Conservation (phyloP, 2,329 filamentous ascomycete genomes). For the Epichloe amarillans region DNA sequence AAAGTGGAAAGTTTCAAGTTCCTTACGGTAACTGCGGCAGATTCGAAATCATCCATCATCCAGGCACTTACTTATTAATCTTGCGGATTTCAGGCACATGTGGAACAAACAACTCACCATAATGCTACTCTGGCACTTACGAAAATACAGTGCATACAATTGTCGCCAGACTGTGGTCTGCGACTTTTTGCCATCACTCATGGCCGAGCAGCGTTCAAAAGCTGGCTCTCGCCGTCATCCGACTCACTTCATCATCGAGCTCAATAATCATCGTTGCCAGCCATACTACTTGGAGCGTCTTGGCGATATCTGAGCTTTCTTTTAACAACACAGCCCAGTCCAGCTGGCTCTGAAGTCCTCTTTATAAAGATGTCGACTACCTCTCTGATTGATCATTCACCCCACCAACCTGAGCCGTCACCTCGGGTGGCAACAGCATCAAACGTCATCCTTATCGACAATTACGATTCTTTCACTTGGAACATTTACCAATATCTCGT, state of each 20-base stretch:
- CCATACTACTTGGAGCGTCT: not conserved
- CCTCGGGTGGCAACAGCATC: slow-evolving; percentile 64
- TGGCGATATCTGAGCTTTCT: not conserved
- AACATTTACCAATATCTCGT: slow-evolving; percentile 98
- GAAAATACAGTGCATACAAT: not conserved
- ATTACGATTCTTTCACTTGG: slow-evolving; percentile 99
- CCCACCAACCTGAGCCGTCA: slow-evolving; percentile 65
- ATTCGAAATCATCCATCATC: not conserved
- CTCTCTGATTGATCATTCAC: slow-evolving; percentile 64
- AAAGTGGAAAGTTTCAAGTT: not conserved
- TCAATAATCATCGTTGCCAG: not conserved
- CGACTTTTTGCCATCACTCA: not conserved
- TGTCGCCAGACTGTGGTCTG: not conserved
- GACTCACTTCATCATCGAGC: not conserved
- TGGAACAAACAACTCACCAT: not conserved
- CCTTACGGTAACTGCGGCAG: not conserved
- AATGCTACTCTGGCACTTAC: not conserved
- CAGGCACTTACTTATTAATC: not conserved
- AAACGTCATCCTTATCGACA: slow-evolving; percentile 92
- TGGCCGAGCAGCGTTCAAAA: not conserved
- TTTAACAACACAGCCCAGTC: not conserved
- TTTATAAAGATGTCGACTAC: slow-evolving; percentile 31
- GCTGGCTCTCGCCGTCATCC: not conserved
- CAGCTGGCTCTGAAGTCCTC: not conserved
- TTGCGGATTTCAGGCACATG: not conserved